Conservation (phyloP, 169 alveolate species). For the Plasmodium malariae region DNA sequence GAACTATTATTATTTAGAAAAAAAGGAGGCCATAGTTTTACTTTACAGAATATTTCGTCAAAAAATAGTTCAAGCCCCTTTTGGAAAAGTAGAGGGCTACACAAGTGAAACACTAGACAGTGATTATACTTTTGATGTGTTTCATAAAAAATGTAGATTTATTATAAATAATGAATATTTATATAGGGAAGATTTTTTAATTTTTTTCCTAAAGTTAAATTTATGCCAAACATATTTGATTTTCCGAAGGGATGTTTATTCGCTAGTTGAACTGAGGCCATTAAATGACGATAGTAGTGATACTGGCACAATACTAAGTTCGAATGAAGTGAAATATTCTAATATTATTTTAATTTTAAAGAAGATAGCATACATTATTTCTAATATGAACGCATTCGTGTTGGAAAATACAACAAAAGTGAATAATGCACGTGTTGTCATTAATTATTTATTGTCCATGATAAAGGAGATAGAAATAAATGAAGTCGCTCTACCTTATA, state of each 20-base stretch:
- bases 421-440: not conserved
- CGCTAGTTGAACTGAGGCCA: not conserved
- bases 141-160: slow-evolving; percentile 2
- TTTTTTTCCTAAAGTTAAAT: slow-evolving; percentile 30
- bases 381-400: slow-evolving; percentile 18
- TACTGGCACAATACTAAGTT: not conserved
- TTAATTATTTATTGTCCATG: slow-evolving; percentile 29
- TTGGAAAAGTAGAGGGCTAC: not conserved
- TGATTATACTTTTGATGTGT: not conserved
- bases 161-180: slow-evolving; percentile 28
- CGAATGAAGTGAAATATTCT: slow-evolving; percentile 1
- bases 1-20: not conserved
- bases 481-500: not conserved
- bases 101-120: not conserved
- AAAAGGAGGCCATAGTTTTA: slow-evolving; percentile 34
- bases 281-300: not conserved
- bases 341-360: slow-evolving; percentile 47
- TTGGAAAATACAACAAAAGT: not conserved
- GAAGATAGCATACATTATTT: slow-evolving; percentile 39
- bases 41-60: slow-evolving; percentile 6
- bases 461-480: slow-evolving; percentile 6
- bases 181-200: slow-evolving; percentile 54
- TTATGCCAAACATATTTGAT: slow-evolving; percentile 5
- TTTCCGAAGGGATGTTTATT: slow-evolving; percentile 10
- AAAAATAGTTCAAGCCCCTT: not conserved